phyloP scores from a whole-genome alignment of 2,329 filamentous ascomycete genomes.

The Didymella pomorum region DNA sequence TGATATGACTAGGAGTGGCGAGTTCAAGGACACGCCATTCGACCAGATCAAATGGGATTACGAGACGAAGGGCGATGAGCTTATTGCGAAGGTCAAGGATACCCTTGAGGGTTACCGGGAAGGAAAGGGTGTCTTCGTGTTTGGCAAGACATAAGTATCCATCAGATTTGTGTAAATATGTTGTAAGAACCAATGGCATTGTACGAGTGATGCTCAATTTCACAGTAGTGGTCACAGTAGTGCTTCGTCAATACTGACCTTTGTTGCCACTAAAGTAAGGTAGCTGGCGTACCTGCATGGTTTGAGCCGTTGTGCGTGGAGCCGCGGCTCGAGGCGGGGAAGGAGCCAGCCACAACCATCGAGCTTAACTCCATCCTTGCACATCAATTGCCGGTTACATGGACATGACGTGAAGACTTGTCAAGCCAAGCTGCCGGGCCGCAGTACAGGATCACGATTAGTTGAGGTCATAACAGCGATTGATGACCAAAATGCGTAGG shows the following conservation, averaged over 20 bases:
- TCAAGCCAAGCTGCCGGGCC: background rate
- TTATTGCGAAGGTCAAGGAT: slow-evolving; percentile 79
- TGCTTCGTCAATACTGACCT: background rate
- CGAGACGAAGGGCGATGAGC: slow-evolving; percentile 73
- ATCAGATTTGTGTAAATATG: background rate
- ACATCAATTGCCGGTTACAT: slow-evolving; percentile 26
- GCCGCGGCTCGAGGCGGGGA: background rate
- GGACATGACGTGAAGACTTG: slow-evolving; percentile 36
- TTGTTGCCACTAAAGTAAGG: background rate
- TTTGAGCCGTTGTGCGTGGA: background rate
- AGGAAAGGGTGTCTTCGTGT: slow-evolving; percentile 91
- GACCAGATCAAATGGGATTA: slow-evolving; percentile 83
- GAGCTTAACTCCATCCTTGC: slow-evolving; percentile 15
- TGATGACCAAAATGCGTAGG: background rate
- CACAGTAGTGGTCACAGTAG: too few species aligned
- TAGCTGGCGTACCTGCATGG: background rate
- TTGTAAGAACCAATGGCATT: background rate
- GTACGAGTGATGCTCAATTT: background rate
- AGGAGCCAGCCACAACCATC: slow-evolving; percentile 12
- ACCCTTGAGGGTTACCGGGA: slow-evolving; percentile 84
- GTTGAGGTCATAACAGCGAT: background rate
- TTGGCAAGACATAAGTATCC: slow-evolving; percentile 57
- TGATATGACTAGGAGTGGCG: slow-evolving; percentile 73
- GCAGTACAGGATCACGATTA: background rate
- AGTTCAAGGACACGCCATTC: slow-evolving; percentile 85